Conservation (phyloP, 495 filamentous ascomycete species). For the Penicillium paradoxum region DNA sequence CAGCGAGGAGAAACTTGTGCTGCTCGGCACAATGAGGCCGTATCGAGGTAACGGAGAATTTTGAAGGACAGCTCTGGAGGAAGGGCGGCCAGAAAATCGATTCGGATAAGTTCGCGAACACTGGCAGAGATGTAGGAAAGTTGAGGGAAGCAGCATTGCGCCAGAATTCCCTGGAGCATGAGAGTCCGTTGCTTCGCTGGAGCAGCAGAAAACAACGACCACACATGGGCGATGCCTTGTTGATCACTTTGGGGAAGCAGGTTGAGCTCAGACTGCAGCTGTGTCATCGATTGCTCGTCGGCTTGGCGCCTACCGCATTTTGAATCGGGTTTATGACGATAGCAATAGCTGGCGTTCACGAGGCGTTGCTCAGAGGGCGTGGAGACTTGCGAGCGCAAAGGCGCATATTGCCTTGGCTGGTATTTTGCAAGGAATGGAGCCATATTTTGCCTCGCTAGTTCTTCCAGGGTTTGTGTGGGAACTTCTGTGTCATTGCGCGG, state of each 20-base stretch:
- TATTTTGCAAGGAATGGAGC: constrained; percentile 82
- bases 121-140: constrained; percentile 84
- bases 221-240: constrained; percentile 89
- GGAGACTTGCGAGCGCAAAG: constrained; percentile 42
- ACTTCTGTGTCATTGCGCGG: constrained; percentile 17
- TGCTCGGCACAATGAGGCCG: constrained; percentile 92
- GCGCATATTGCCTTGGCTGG: constrained; percentile 78
- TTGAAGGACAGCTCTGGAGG: constrained; percentile 90
- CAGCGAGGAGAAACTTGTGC: constrained; percentile 90
- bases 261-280: constrained; percentile 84
- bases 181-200: constrained; percentile 89
- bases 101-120: constrained; percentile 86
- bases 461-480: constrained; percentile 33
- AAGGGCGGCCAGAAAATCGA: constrained; percentile 87
- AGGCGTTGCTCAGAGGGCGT: constrained; percentile 32
- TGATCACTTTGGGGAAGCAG: constrained; percentile 76
- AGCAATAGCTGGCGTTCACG: constrained; percentile 86
- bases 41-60: constrained; percentile 89
- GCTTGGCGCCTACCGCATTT: constrained; percentile 84
- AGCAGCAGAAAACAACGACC: constrained; percentile 95
- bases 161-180: constrained; percentile 91
- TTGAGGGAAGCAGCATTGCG: constrained; percentile 96
- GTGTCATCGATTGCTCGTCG: constrained; percentile 92
- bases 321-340: constrained; percentile 88
- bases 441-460: constrained; percentile 52